These are phyloP conservation scores for Pilatotrama ljubarskyi DNA, from an alignment of 768 basidiomycete genomes.

Conservation along the genomic window DNA sequence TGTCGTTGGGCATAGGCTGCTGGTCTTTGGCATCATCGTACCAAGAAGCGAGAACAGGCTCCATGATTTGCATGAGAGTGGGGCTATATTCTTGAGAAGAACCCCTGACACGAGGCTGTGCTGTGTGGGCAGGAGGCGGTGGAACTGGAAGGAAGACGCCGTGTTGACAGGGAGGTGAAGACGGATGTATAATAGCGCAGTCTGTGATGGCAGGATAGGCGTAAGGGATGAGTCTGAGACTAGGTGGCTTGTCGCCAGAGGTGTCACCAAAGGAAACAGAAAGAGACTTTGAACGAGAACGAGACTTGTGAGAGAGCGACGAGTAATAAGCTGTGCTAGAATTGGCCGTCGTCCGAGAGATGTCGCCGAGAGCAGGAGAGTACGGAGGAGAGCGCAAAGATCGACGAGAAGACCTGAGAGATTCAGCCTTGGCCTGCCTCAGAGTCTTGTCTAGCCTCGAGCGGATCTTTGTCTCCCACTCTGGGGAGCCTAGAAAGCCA, in stretches of 20 bases:
- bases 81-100: slow-evolving; percentile 10
- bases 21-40: slow-evolving; percentile 5
- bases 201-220: slow-evolving; percentile 20
- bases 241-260: neutral
- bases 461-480: slow-evolving; percentile 29
- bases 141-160: neutral
- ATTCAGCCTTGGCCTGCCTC: neutral
- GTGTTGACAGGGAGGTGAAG: slow-evolving; percentile 20
- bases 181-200: slow-evolving; percentile 24
- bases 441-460: slow-evolving; percentile 17
- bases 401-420: slow-evolving; percentile 1
- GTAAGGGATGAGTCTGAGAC: neutral
- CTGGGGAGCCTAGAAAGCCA: slow-evolving; percentile 30
- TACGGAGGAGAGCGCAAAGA: neutral
- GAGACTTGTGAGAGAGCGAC: slow-evolving; percentile 12
- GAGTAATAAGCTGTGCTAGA: slow-evolving; percentile 13
- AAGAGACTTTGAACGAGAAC: slow-evolving; percentile 21
- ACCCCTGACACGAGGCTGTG: neutral
- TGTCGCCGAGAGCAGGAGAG: slow-evolving; percentile 13
- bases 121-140: neutral
- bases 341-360: slow-evolving; percentile 1
- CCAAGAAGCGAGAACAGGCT: slow-evolving; percentile 26
- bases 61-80: slow-evolving; percentile 27
- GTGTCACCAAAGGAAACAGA: slow-evolving; percentile 25
- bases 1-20: neutral